A percentile compares a stretch with the other conserved stretches of the same genome.
These are phyloP conservation scores for Jatropha curcas DNA, from an alignment of 345 rosid genomes.

Conservation along the genomic window DNA sequence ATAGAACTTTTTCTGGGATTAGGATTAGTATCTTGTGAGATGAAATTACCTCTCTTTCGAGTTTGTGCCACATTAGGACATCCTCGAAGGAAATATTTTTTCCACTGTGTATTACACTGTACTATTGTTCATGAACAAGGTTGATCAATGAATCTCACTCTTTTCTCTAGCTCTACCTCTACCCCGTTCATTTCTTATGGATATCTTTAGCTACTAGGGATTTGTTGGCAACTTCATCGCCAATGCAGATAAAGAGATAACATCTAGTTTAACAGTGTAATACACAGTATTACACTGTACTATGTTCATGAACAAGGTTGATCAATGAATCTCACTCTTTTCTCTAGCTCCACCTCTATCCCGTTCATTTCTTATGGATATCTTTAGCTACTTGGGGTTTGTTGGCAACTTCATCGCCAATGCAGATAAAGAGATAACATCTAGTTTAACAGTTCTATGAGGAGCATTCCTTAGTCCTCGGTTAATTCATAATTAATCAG, in stretches of 20 bases:
- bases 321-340: neutral
- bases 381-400: too few relatives aligned
- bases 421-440: neutral
- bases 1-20: constrained; percentile 14
- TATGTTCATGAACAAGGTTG: constrained; percentile 1
- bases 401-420: too few relatives aligned
- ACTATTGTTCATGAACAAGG: constrained; percentile 2
- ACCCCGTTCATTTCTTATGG: neutral
- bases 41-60: constrained; percentile 7
- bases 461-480: neutral
- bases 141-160: neutral
- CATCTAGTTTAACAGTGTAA: too few relatives aligned
- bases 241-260: neutral
- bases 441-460: too few relatives aligned
- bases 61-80: constrained; percentile 19
- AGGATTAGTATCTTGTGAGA: constrained; percentile 20
- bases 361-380: neutral
- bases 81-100: constrained; percentile 1
- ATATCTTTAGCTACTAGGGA: too few relatives aligned
- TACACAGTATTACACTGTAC: constrained; percentile 14
- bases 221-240: too few relatives aligned
- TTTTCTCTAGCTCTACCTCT: neutral
- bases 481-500: neutral
- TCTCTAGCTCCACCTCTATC: neutral
- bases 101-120: constrained; percentile 8